These are phyloP conservation scores for Haplosporangium gracile DNA, from an alignment of 192 early-diverging fungal genomes.

Conservation along the genomic window DNA sequence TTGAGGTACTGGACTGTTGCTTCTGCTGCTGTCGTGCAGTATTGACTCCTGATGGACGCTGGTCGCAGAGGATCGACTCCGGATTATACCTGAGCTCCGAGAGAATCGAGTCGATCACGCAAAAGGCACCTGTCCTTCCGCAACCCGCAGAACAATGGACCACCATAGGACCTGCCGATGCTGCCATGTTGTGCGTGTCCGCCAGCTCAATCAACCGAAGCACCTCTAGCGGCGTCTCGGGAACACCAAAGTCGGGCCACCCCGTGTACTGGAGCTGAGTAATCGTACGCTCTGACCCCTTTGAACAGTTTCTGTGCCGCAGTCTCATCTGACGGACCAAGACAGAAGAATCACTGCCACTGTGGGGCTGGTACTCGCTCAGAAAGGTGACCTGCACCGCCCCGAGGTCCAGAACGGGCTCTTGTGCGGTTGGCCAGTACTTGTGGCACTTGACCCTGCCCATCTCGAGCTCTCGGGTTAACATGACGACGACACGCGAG, in stretches of 20 bases:
- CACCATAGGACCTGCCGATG: slow-evolving; percentile 58
- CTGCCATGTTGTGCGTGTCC: slow-evolving; percentile 18
- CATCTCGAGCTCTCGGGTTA: slow-evolving; percentile 91
- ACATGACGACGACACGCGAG: slow-evolving; percentile 89
- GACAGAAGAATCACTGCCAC: slow-evolving; percentile 61
- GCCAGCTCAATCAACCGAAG: slow-evolving; percentile 63
- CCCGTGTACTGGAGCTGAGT: slow-evolving; percentile 89
- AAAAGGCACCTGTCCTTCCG: slow-evolving; percentile 73
- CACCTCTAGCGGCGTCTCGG: slow-evolving; percentile 77
- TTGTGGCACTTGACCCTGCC: slow-evolving; percentile 86
- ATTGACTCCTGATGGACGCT: background rate
- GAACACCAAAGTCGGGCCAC: slow-evolving; percentile 93
- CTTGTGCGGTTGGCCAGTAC: slow-evolving; percentile 84
- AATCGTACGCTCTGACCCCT: slow-evolving; percentile 57
- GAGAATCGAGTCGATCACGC: slow-evolving; percentile 68
- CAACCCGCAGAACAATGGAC: slow-evolving; percentile 73
- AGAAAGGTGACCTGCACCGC: slow-evolving; percentile 63
- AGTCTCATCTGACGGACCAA: slow-evolving; percentile 68
- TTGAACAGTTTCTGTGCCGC: slow-evolving; percentile 10
- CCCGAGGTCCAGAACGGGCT: slow-evolving; percentile 60
- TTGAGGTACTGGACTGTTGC: background rate
- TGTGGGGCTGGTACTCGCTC: slow-evolving; percentile 61
- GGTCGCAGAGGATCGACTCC: slow-evolving; percentile 1
- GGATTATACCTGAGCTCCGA: slow-evolving; percentile 18
- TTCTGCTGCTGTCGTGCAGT: background rate